phyloP scores from a whole-genome alignment of 495 filamentous ascomycete species.

The Talaromyces proteolyticus region DNA sequence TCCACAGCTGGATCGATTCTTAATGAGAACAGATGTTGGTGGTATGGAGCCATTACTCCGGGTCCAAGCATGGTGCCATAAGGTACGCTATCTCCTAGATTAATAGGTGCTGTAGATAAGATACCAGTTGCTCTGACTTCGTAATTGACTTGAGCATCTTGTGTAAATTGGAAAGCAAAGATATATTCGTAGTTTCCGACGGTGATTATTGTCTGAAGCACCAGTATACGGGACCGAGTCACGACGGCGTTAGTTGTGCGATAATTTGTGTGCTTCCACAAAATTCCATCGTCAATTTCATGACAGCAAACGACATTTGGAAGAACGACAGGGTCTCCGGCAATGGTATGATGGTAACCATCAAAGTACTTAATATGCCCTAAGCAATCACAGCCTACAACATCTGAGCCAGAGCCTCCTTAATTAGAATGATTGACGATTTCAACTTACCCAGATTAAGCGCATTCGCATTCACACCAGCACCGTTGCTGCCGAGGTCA shows the following conservation, averaged over 20 bases:
- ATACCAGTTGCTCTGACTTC: constrained; percentile 89
- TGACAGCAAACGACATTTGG: constrained; percentile 60
- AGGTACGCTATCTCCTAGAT: constrained; percentile 39
- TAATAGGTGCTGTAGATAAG: constrained; percentile 71
- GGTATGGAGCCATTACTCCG: constrained; percentile 69
- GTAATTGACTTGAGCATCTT: constrained; percentile 69
- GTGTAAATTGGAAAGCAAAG: constrained; percentile 76
- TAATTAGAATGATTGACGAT: background rate
- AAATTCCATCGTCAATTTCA: constrained; percentile 60
- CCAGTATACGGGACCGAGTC: constrained; percentile 47
- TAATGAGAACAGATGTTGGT: constrained; percentile 87
- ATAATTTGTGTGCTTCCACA: constrained; percentile 67
- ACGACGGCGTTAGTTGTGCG: constrained; percentile 54
- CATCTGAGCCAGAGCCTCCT: background rate
- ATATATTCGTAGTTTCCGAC: constrained; percentile 86
- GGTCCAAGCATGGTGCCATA: constrained; percentile 84
- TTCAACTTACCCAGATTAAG: constrained; percentile 37
- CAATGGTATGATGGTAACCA: constrained; percentile 41
- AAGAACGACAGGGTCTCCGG: constrained; percentile 43
- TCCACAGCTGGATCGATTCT: constrained; percentile 79
- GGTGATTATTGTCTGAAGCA: constrained; percentile 71
- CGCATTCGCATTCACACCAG: constrained; percentile 60
- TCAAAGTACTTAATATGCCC: constrained; percentile 59
- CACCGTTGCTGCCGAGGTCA: constrained; percentile 62
- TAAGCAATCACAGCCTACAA: constrained; percentile 54